A percentile compares a stretch with the other conserved stretches of the same genome.
Conservation (phyloP, 495 filamentous ascomycete genomes). For the Penicillium herquei region DNA sequence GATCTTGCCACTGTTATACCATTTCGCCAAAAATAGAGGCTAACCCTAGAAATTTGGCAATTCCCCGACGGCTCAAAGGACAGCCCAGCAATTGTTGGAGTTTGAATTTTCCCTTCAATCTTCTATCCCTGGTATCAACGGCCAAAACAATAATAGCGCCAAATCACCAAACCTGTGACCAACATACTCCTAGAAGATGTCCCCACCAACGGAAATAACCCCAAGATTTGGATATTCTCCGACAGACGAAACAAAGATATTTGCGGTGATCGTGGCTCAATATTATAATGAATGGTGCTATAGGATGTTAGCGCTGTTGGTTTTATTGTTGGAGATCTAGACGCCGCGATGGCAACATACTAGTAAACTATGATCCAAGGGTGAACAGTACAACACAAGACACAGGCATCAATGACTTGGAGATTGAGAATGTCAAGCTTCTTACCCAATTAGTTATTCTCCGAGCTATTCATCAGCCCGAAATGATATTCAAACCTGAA, state of each 20-base stretch:
- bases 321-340: background rate
- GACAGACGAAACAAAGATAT: too few species aligned
- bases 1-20: too few species aligned
- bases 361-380: too few species aligned
- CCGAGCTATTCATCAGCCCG: too few species aligned
- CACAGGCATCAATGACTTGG: background rate
- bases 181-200: background rate
- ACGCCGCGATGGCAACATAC: background rate
- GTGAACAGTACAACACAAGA: too few species aligned
- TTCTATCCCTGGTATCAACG: background rate
- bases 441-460: too few species aligned
- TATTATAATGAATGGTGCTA: too few species aligned
- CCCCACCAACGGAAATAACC: too few species aligned
- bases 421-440: background rate
- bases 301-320: background rate
- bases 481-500: too few species aligned
- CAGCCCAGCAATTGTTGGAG: background rate
- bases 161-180: constrained; percentile 2
- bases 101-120: background rate
- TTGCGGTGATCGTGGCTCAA: too few species aligned
- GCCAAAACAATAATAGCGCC: background rate
- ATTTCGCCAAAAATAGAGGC: too few species aligned
- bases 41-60: background rate
- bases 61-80: background rate
- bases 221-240: too few species aligned